A percentile compares a stretch with the other conserved stretches of the same genome.
Conservation (phyloP, 257 asterid species). For the Leonotis leonurus region DNA sequence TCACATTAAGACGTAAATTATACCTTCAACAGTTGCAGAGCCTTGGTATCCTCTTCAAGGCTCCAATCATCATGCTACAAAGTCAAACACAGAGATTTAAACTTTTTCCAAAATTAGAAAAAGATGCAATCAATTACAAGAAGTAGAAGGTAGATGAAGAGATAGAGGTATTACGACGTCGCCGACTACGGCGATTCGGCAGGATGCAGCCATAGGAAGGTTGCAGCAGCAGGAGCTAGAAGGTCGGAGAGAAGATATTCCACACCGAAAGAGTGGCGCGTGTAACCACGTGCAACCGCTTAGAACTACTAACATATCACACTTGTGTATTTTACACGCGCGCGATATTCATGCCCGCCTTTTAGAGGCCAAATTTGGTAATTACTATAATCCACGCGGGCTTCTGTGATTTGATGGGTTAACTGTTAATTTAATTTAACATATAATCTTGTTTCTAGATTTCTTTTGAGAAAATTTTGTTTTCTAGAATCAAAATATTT, state of each 20-base stretch:
- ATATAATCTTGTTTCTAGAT: too few relatives aligned
- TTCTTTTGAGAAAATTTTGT: too few relatives aligned
- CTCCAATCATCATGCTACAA: slow-evolving; percentile 89
- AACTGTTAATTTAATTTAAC: too few relatives aligned
- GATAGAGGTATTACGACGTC: slow-evolving; percentile 57
- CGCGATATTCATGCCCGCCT: slow-evolving; percentile 4
- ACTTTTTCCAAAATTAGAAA: neutral
- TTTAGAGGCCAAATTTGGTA: neutral
- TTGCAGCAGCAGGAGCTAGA: slow-evolving; percentile 11
- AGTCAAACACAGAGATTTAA: neutral
- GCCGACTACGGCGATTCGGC: slow-evolving; percentile 80
- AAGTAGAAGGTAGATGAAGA: neutral
- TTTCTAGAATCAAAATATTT: too few relatives aligned
- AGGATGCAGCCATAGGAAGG: slow-evolving; percentile 42
- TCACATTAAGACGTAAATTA: too few relatives aligned
- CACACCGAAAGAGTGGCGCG: slow-evolving; percentile 38
- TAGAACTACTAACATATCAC: slow-evolving; percentile 24
- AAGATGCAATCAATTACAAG: neutral
- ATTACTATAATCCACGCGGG: too few relatives aligned
- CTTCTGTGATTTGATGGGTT: too few relatives aligned
- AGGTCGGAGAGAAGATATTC: slow-evolving; percentile 23
- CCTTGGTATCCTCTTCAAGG: slow-evolving; percentile 74
- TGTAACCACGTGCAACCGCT: slow-evolving; percentile 43
- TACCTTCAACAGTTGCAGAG: slow-evolving; percentile 77
- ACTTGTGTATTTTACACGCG: neutral